Base-by-base conservation (phyloP, 352 stramenopile species). In the Peronospora farinosa region DNA sequence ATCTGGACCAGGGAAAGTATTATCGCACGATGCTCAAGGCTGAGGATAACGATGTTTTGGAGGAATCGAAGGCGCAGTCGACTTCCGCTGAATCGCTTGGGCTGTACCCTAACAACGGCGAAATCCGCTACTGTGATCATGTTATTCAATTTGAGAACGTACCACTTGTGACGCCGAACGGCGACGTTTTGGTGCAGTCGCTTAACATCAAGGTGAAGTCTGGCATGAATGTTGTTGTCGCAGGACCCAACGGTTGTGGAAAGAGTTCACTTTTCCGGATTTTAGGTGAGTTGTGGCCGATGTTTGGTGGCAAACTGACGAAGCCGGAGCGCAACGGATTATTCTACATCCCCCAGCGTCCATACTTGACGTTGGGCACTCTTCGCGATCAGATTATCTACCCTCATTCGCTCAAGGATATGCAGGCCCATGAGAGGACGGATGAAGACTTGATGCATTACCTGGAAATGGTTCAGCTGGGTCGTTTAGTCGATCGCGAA, bases 291-390 rank as follows among this genome's bases (percentile, higher is more conserved):
- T 69, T 96, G 17, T 96, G 87, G 87, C 83, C 84, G 2, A 57
- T 95, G 38, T 88, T 86, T 52, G 78, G 78, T 9, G 80, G 80
- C 30, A 74, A 58, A 43, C 51, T 95, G 30, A 86, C 78, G 30
- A 93, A 93, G 56, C 84, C 84, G 5, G 64, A 75, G 39, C 77
- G 74, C 45, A 88, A 85, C 46, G 74, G 79, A 11, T 58, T 95
- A n/a, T 95, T 96, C 63, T 96, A 96, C 72, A 89, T 96, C 31
- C 84, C 84, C 0, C 87, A 96, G 60, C 78, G 83, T 7, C 86
- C 87, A 28, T 96, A 96, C 57, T 53, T 95, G 57, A 89, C 76
- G 41, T 63, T 96, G 21, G 87, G 87, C 9, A 85, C 70, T 13
- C 77, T 96, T 38, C 74, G 86, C 10, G 87, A 95, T 47, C 86